phyloP scores from a whole-genome alignment of 2,329 filamentous ascomycete genomes.

The Myriosclerotinia curreyana region DNA sequence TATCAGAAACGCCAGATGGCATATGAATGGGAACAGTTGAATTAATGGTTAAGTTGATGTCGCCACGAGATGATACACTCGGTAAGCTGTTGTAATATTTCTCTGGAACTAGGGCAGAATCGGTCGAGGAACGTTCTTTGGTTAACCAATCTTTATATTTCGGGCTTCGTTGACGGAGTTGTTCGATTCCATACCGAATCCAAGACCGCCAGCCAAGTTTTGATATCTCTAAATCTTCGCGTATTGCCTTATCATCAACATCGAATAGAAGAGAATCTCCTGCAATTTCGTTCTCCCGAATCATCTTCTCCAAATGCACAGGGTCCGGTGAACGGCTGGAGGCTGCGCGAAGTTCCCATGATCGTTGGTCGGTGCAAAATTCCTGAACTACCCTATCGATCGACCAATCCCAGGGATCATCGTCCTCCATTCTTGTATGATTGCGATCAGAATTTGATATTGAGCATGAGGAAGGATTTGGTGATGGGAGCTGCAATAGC shows the following conservation, averaged over 20 bases:
- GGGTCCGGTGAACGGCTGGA: constrained; percentile 48
- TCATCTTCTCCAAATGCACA: constrained; percentile 48
- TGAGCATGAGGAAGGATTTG: neutral
- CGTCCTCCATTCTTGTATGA: constrained; percentile 33
- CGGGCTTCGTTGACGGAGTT: constrained; percentile 52
- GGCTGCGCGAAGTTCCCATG: constrained; percentile 45
- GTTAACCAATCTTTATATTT: constrained; percentile 43
- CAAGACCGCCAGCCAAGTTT: constrained; percentile 30
- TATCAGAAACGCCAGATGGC: neutral
- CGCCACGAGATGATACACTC: neutral
- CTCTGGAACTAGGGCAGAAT: neutral
- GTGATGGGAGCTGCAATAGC: constrained; percentile 6
- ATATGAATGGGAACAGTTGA: constrained; percentile 16
- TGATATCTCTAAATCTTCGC: constrained; percentile 33
- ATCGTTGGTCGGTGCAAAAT: constrained; percentile 55
- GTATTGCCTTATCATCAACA: constrained; percentile 30
- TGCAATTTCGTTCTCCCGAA: constrained; percentile 59
- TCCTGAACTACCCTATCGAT: constrained; percentile 63
- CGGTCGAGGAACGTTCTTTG: neutral
- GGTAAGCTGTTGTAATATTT: neutral
- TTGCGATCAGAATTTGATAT: neutral
- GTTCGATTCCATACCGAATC: constrained; percentile 55
- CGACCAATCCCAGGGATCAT: constrained; percentile 74
- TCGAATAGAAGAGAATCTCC: constrained; percentile 33
- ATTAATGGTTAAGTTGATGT: constrained; percentile 20